These are phyloP conservation scores for Thielaviopsis punctulata DNA, from an alignment of 2,329 filamentous ascomycete species.

Conservation along the genomic window DNA sequence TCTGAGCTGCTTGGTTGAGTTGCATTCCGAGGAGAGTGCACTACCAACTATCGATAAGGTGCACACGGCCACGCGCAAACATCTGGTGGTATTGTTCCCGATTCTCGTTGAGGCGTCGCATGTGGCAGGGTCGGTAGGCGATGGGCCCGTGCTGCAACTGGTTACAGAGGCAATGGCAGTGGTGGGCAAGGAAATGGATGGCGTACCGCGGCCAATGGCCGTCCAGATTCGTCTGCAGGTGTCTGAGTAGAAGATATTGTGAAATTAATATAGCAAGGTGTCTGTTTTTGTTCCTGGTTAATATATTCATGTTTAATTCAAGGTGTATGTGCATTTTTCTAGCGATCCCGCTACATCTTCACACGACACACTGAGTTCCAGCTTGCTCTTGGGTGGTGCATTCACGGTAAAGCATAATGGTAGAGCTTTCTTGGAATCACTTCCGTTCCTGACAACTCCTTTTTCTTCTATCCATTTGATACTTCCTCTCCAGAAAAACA, in stretches of 20 bases:
- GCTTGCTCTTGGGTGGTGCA: constrained; percentile 28
- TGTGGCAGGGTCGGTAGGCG: constrained; percentile 38
- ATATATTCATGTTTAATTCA: neutral
- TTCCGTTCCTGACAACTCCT: neutral
- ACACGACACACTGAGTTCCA: constrained; percentile 58
- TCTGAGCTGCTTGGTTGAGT: constrained; percentile 44
- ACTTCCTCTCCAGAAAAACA: constrained; percentile 50
- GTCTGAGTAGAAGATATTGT: neutral
- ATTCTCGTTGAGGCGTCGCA: constrained; percentile 48
- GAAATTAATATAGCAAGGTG: neutral
- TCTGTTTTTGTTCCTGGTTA: neutral
- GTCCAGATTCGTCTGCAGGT: neutral
- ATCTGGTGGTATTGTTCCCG: constrained; percentile 67
- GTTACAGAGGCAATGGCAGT: constrained; percentile 43
- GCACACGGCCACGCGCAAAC: constrained; percentile 47
- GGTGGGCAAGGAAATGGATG: constrained; percentile 39
- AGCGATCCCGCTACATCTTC: constrained; percentile 61
- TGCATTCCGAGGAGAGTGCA: constrained; percentile 53
- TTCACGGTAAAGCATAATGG: neutral
- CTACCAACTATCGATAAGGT: constrained; percentile 40
- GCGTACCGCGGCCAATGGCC: neutral
- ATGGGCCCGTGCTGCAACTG: constrained; percentile 40
- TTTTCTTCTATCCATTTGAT: constrained; percentile 43
- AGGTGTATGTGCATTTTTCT: constrained; percentile 15
- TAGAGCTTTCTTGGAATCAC: neutral